Evolutionary conservation across 495 filamentous ascomycete genomes (phyloP), one percentile per base, ranked within the genome.

Genomic region (Neurospora sp.): DNA sequence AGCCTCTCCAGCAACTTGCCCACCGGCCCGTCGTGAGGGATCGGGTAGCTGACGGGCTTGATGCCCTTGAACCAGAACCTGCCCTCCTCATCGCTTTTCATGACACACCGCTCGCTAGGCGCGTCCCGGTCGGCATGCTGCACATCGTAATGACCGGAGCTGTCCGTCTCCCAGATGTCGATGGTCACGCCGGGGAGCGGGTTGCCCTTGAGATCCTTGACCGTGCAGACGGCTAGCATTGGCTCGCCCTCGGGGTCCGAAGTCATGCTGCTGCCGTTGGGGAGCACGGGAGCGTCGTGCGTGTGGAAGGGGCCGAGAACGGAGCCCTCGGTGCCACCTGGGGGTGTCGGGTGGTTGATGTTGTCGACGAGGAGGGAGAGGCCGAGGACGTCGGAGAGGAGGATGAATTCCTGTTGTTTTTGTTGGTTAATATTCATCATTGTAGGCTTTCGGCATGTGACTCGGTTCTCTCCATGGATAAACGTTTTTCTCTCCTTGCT

Each of bases 81-180:
- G 0, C 95, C 95, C 2, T 92, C 82, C 3, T 82, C 80, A 74
- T 93, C 90, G 74, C 87, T 92, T 16, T 86, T 83, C 88, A 98
- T 90, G 39, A 97, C 85, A 74, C 92, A 93, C 39, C 95, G 85
- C 41, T 94, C 94, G 84, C 95, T 94, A 0, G 93, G 92, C 18
- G 88, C 90, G 27, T 86, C 81, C 14, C 91, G 83, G 39, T 90
- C 90, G 0, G 87, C 83, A 78, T 95, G 91, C 83, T 97, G 95
- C 73, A 97, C 93, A 82, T 98, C 95, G 80, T 98, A 98, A 76
- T 91, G 90, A 12, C 95, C 95, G 37, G 89, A 89, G 71, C 88
- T 91, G 78, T 98, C 94, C 20, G 94, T 95, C 83, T 97, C 95
- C 95, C 95, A 98, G 78, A 97, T 93, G 81, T 97, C 93, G 76